Base-by-base conservation (phyloP, 2,329 filamentous ascomycete genomes). In the Parascedosporium putredinis region DNA sequence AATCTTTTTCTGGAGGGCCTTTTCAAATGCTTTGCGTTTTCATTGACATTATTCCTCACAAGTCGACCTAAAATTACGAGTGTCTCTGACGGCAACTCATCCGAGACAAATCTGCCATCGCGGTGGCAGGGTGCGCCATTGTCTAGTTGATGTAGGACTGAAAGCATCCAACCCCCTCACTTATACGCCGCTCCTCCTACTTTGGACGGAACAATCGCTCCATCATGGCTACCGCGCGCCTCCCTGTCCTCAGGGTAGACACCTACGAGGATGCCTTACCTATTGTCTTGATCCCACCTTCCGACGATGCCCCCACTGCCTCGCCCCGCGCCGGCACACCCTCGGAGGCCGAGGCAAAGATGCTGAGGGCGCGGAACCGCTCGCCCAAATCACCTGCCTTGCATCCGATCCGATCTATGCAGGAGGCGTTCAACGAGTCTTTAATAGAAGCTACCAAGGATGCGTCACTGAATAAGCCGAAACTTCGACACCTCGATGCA, bases 381-480 rank as follows among this genome's bases (percentile, higher is more conserved):
- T n/a, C 38, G 5, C 47, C 47, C 14, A 42, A 45, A 27, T 10
- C 47, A 36, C 27, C 29, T 3, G 23, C 54, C 27, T 53, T 63
- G 24, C 88, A 94, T 61, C 88, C 88, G 5, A 83, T 93, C 47
- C 69, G 78, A 14, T 76, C 78, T 25, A 86, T 93, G 79, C 88
- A 93, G 63, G 79, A 76, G 54, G 86, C 88, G 53, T 93, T 94
- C 62, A 82, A 86, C 57, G 88, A 93, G 66, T 91, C 86, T 2
- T 79, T 93, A 57, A 69, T 80, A 51, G 88, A 93, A 60, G 83
- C 83, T 29, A 79, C 79, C 12, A 68, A 70, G n/a, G 69, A 66
- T 9, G 63, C 66, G 3, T 66, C 66, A 10, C 56, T 53, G 5
- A 57, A 57, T 8, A 79, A 80, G 56, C 76, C 76, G 0, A 77